A percentile compares a stretch with the other conserved stretches of the same genome.
These are phyloP conservation scores for Abrus precatorius DNA, from an alignment of 306 rosid species.

Conservation along the genomic window DNA sequence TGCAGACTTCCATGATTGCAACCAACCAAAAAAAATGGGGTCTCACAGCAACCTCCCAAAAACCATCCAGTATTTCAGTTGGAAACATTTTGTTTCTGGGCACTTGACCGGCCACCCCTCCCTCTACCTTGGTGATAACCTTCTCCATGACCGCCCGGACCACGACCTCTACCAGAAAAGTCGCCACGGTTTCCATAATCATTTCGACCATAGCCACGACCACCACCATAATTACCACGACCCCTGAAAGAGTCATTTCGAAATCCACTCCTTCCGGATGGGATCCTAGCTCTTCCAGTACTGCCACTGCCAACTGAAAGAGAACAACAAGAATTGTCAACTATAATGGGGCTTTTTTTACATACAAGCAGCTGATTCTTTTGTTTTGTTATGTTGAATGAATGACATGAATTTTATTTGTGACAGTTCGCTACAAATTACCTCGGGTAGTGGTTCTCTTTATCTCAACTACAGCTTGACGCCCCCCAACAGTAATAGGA, in stretches of 20 bases:
- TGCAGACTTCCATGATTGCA: slow-evolving; percentile 44
- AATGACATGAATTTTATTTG: slow-evolving; percentile 11
- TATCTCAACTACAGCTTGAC: slow-evolving; percentile 66
- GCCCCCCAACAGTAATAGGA: slow-evolving; percentile 63
- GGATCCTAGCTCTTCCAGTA: slow-evolving; percentile 60
- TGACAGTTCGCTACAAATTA: slow-evolving; percentile 43
- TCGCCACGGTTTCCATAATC: slow-evolving; percentile 65
- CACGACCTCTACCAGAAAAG: slow-evolving; percentile 62
- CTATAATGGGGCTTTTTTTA: slow-evolving; percentile 31
- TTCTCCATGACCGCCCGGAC: slow-evolving; percentile 54
- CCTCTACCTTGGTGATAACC: slow-evolving; percentile 67
- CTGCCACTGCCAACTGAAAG: slow-evolving; percentile 60
- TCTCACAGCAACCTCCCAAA: slow-evolving; percentile 39
- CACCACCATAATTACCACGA: slow-evolving; percentile 63
- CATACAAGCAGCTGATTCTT: not conserved
- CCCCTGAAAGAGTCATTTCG: slow-evolving; percentile 68
- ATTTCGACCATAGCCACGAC: slow-evolving; percentile 62
- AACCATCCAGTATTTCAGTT: slow-evolving; percentile 42
- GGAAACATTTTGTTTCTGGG: slow-evolving; percentile 50
- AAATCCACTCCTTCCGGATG: slow-evolving; percentile 64
- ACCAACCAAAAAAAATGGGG: slow-evolving; percentile 36
- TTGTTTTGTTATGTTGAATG: slow-evolving; percentile 12
- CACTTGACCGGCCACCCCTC: slow-evolving; percentile 64
- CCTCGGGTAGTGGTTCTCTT: slow-evolving; percentile 78
- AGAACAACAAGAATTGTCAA: slow-evolving; percentile 28